A percentile compares a stretch with the other conserved stretches of the same genome.
These are phyloP conservation scores for Botryotinia narcissicola DNA, from an alignment of 2,329 filamentous ascomycete species.

Conservation along the genomic window DNA sequence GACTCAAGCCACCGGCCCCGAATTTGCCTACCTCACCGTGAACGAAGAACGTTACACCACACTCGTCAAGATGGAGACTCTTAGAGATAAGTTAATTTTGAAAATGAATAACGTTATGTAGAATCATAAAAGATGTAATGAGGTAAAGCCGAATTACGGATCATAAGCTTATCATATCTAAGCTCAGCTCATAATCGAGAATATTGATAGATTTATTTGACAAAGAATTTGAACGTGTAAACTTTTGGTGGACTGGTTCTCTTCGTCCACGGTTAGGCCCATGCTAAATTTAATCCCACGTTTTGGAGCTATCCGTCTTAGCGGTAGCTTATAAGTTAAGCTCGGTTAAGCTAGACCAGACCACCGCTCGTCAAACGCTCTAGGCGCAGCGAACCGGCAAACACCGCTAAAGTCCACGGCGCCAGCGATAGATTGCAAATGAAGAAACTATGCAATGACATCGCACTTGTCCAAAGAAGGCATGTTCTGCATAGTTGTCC, in stretches of 20 bases:
- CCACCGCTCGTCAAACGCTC: not conserved
- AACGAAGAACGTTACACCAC: not conserved
- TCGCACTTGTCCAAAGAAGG: not conserved
- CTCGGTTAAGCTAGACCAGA: not conserved
- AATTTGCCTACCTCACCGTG: not conserved
- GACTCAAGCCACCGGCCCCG: not conserved
- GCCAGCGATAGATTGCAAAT: not conserved
- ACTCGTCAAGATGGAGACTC: not conserved
- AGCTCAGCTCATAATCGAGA: not conserved
- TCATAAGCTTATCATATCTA: not conserved
- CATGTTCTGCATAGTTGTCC: not conserved
- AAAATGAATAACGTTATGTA: too few species aligned
- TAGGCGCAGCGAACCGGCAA: not conserved
- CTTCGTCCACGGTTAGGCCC: not conserved
- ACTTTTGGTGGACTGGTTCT: too few species aligned
- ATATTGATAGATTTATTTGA: not conserved
- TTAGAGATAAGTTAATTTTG: not conserved
- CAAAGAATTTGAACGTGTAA: not conserved
- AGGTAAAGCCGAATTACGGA: not conserved
- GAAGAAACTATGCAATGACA: not conserved
- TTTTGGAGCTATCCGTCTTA: not conserved
- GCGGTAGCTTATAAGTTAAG: not conserved
- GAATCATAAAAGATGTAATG: not conserved
- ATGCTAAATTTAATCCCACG: not conserved
- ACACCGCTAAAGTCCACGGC: not conserved